Base-by-base conservation (phyloP, 2,329 filamentous ascomycete genomes). In the Pseudogymnoascus sp. region DNA sequence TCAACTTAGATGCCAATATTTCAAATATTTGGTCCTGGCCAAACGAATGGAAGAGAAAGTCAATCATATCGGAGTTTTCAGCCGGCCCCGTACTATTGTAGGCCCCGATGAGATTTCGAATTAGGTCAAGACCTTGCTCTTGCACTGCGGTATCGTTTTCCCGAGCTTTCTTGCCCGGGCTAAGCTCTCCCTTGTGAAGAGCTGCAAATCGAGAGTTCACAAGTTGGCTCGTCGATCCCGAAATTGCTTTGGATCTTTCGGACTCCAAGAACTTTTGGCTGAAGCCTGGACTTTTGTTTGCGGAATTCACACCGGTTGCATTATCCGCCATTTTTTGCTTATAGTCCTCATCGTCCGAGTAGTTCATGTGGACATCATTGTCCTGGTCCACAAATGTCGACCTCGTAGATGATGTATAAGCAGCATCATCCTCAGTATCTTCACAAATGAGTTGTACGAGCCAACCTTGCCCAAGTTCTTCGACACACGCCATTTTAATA, bases 61-160 rank as follows among this genome's bases (percentile, higher is more conserved):
- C 92, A 65, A 97, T 91, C 85, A 97, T 93, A 62, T 86, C 83
- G 2, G 82, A 79, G 29, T 82, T 83, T 64, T 83, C 82, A 61
- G 74, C 73, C 6, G 78, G 73, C 13, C 76, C 75, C 14, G 83
- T 76, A 78, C 85, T 65, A 74, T 79, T 68, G 76, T 81, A 68
- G 74, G 84, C 68, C 64, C 88, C 89, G 68, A 97, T 90, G 33
- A 97, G 80, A 74, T 99, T 99, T 62, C 93, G 85, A 66, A 99
- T 85, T 69, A 97, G 88, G 69, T 96, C 89, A 16, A 97, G 83
- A 0, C 88, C 90, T 75, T 97, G 93, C 72, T 96, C 91, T 75
- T 97, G 93, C 29, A 97, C 89, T 1, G 87, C 87, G 38, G 93
- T 80, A 67, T 96, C 90, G 67, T 96, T 89, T 67, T 86, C 86